These are phyloP conservation scores for Linum usitatissimum DNA, from an alignment of 345 rosid species.

Conservation along the genomic window DNA sequence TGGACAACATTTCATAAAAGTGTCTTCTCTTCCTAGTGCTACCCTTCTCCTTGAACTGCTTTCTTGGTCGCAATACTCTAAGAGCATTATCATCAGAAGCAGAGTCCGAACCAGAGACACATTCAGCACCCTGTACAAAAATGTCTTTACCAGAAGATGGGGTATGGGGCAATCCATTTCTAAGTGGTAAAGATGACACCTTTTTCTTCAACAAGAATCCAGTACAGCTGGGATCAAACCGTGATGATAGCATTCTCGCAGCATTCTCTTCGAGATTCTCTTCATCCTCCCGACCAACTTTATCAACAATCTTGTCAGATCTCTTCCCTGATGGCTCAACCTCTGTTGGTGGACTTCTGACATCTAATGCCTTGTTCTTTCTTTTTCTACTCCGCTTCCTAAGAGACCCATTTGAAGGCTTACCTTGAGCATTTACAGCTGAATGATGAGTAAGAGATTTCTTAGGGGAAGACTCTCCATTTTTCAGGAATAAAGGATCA, in stretches of 20 bases:
- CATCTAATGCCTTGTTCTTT: constrained; percentile 26
- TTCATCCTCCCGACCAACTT: constrained; percentile 57
- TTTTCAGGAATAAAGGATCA: constrained; percentile 23
- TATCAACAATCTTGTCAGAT: constrained; percentile 27
- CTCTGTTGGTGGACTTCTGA: constrained; percentile 22
- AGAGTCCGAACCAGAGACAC: constrained; percentile 38
- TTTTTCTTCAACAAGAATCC: constrained; percentile 54
- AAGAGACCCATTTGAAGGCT: constrained; percentile 21
- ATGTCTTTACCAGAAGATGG: constrained; percentile 30
- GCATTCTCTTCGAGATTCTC: constrained; percentile 97
- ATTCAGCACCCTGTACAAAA: constrained; percentile 21
- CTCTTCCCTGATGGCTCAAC: constrained; percentile 29
- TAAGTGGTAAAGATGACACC: constrained; percentile 31
- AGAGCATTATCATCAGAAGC: constrained; percentile 46
- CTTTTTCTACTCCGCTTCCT: constrained; percentile 45
- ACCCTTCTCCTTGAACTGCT: constrained; percentile 40
- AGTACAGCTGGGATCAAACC: constrained; percentile 80
- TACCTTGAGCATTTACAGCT: constrained; percentile 11
- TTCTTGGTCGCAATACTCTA: constrained; percentile 70
- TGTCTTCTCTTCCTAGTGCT: constrained; percentile 64
- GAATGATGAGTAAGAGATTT: constrained; percentile 4
- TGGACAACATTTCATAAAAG: constrained; percentile 61
- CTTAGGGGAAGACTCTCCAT: constrained; percentile 14
- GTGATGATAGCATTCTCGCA: constrained; percentile 89
- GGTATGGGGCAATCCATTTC: constrained; percentile 26